Percentiles rank a stretch among this genome's conserved stretches.
Conservation (phyloP, 2,329 filamentous ascomycete genomes). For the Juglanconis juglandina region DNA sequence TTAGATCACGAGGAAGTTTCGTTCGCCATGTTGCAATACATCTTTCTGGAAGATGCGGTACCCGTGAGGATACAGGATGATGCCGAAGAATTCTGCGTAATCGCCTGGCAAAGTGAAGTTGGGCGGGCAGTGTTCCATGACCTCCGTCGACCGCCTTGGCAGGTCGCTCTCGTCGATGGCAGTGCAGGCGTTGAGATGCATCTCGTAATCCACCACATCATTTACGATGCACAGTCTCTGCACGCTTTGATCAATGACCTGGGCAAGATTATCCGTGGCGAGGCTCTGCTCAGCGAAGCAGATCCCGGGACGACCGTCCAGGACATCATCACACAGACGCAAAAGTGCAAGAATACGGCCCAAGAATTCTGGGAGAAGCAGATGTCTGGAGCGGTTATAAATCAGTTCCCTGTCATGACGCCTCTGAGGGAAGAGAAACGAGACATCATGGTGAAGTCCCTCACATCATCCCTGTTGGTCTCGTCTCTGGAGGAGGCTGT, state of each 20-base stretch:
- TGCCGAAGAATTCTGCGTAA: slow-evolving; percentile 26
- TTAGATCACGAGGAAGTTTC: slow-evolving; percentile 57
- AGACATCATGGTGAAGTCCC: slow-evolving; percentile 33
- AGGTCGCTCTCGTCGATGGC: slow-evolving; percentile 44
- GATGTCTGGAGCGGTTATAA: slow-evolving; percentile 52
- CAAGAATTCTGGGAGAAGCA: slow-evolving; percentile 62
- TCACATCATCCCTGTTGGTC: slow-evolving; percentile 37
- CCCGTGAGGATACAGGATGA: slow-evolving; percentile 22
- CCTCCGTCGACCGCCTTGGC: slow-evolving; percentile 62
- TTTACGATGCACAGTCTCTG: slow-evolving; percentile 81
- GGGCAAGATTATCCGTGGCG: slow-evolving; percentile 32
- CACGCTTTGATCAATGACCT: slow-evolving; percentile 62
- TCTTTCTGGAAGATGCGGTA: slow-evolving; percentile 1
- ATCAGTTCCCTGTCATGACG: slow-evolving; percentile 73
- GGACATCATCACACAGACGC: slow-evolving; percentile 38
- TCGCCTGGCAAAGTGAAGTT: slow-evolving; percentile 35
- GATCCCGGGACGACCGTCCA: slow-evolving; percentile 30
- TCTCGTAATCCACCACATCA: slow-evolving; percentile 67
- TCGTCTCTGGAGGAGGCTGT: slow-evolving; percentile 54
- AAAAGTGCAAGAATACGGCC: slow-evolving; percentile 27
- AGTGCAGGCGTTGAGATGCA: slow-evolving; percentile 33
- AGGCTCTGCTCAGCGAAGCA: slow-evolving; percentile 23
- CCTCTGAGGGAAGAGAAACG: slow-evolving; percentile 48
- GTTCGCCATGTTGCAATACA: slow-evolving; percentile 73
- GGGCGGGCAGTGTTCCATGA: slow-evolving; percentile 34